Evolutionary conservation across 2,329 filamentous ascomycete genomes (phyloP).

Genomic region (Botrytis galanthina): DNA sequence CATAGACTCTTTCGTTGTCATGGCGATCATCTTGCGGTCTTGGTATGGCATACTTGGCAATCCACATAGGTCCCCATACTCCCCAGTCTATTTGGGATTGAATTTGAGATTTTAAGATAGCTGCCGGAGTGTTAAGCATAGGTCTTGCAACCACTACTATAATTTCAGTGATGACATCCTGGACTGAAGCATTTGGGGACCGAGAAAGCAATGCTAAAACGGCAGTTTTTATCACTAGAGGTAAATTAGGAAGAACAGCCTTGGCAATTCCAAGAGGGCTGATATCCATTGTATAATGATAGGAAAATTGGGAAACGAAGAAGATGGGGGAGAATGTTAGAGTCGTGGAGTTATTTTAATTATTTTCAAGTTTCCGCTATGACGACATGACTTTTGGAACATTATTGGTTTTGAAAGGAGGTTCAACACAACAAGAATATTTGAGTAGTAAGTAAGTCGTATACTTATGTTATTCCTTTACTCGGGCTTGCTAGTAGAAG

Average conservation of each 20-base stretch:
- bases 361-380: background rate
- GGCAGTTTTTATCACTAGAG: conserved; percentile 60
- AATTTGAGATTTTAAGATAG: conserved; percentile 61
- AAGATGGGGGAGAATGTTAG: too few relatives aligned
- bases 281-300: conserved; percentile 25
- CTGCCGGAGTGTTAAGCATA: conserved; percentile 47
- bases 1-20: background rate
- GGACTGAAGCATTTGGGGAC: conserved; percentile 70
- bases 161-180: conserved; percentile 74
- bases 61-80: conserved; percentile 79
- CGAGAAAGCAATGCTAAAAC: conserved; percentile 63
- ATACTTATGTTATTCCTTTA: background rate
- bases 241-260: conserved; percentile 51
- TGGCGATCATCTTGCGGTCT: conserved; percentile 50
- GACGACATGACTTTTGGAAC: conserved; percentile 11
- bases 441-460: background rate
- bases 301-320: background rate
- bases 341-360: background rate
- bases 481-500: background rate
- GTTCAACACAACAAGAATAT: background rate
- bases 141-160: conserved; percentile 70
- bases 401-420: background rate
- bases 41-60: conserved; percentile 66
- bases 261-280: conserved; percentile 31
- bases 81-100: conserved; percentile 61